phyloP scores from a whole-genome alignment of 208 protist genomes.

The Acanthamoeba healyi region DNA sequence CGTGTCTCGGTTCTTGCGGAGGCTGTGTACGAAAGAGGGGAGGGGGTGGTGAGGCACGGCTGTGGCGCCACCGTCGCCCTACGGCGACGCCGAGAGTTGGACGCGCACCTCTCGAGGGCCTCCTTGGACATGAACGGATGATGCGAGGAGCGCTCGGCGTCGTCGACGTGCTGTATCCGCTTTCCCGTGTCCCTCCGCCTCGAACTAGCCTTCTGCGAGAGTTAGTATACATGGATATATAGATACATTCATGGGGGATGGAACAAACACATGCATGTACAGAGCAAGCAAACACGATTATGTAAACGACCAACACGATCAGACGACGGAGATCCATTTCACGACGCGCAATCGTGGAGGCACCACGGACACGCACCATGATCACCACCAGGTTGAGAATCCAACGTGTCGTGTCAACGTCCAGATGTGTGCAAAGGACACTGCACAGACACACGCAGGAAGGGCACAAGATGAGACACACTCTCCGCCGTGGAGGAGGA shows the following conservation, averaged over 20 bases:
- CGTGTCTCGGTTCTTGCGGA: conserved; percentile 19
- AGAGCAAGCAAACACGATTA: neutral
- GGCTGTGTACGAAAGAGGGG: too few species aligned
- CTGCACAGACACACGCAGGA: neutral
- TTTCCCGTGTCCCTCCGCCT: conserved; percentile 9
- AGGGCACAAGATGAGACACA: too few species aligned
- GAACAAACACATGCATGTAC: neutral
- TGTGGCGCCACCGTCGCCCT: too few species aligned
- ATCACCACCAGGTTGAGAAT: conserved; percentile 15
- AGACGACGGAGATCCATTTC: too few species aligned
- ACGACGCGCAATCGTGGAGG: too few species aligned
- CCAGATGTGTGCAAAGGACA: conserved; percentile 25
- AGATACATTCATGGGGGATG: neutral
- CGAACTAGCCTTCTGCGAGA: conserved; percentile 32
- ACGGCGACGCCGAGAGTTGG: too few species aligned
- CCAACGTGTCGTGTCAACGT: neutral
- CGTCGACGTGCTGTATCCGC: conserved; percentile 29
- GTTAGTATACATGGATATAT: conserved; percentile 36
- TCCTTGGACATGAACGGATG: conserved; percentile 56
- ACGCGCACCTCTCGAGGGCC: conserved; percentile 3
- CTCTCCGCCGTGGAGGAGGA: too few species aligned
- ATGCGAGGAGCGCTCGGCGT: conserved; percentile 42
- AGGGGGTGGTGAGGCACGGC: too few species aligned
- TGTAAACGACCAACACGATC: neutral
- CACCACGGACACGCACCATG: neutral